These are phyloP conservation scores for Talaromyces borbonicus DNA, from an alignment of 495 filamentous ascomycete genomes.

Conservation along the genomic window DNA sequence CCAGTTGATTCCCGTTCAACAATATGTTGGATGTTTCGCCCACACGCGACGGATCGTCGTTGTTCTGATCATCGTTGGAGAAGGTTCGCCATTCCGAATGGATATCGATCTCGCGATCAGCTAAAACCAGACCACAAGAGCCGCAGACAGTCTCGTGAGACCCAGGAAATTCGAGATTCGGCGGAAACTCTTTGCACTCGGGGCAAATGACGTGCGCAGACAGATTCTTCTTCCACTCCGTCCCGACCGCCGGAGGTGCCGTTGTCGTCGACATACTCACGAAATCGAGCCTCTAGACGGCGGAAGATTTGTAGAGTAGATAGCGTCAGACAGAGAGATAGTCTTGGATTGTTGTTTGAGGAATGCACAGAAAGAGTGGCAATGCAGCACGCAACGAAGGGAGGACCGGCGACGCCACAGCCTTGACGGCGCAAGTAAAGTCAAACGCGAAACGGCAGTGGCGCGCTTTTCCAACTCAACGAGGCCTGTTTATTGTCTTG, in stretches of 20 bases:
- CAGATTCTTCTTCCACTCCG: conserved; percentile 63
- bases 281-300: not conserved
- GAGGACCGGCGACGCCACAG: conserved; percentile 7
- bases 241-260: conserved; percentile 7
- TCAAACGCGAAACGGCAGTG: conserved; percentile 5
- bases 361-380: conserved; percentile 4
- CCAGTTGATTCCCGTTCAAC: conserved; percentile 83
- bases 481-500: conserved; percentile 5
- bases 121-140: conserved; percentile 84
- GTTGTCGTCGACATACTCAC: conserved; percentile 31
- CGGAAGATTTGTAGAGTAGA: not conserved
- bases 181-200: conserved; percentile 85
- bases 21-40: conserved; percentile 83
- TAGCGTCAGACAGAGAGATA: too few relatives aligned
- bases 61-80: conserved; percentile 91
- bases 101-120: conserved; percentile 84
- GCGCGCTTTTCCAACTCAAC: conserved; percentile 8
- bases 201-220: conserved; percentile 73
- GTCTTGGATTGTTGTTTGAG: too few relatives aligned
- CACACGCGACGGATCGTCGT: conserved; percentile 94
- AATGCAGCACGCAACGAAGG: not conserved
- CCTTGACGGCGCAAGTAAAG: conserved; percentile 1
- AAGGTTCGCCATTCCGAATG: conserved; percentile 98
- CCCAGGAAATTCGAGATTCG: conserved; percentile 89
- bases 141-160: conserved; percentile 88